Evolutionary conservation across 2,329 filamentous ascomycete species (phyloP), one percentile per base, ranked within the genome.

Genomic region (Colletotrichum echinochloae): DNA sequence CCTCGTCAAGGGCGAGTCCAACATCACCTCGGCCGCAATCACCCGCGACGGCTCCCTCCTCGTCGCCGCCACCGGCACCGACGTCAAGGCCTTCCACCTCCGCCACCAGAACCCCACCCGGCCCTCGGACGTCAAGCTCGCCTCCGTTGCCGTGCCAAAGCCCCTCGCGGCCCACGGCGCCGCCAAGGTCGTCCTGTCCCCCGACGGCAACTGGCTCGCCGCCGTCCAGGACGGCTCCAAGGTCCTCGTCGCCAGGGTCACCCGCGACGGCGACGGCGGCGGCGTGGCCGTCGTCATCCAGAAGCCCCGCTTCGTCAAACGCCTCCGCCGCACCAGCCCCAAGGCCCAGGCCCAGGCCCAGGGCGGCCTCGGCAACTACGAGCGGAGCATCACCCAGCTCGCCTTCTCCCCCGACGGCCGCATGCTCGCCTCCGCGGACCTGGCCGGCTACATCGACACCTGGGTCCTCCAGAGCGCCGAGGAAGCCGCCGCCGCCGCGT

Each of bases 401-500:
- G 86, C 91, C 2, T 98, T 98, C 79, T 95, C 94, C 12, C 85
- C 90, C 6, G 92, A 97, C 78, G 94, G 93, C 78, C 90, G 88
- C 74, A 88, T 97, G 72, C 83, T 98, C 56, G 94, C 92, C 11
- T 89, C 91, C 37, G 91, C 92, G 57, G 95, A 98, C 79, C 81
- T 98, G 62, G 91, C 92, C 52, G 96, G 96, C 52, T 94, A 91
- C 79, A 85, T 98, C 39, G 95, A 98, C 77, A 94, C 91, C 23
- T 99, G 95, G 93, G 83, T 94, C 1, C 81, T 97, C 65, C 86
- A 89, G 76, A 81, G 82, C 65, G 51, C 62, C 37, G 78, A 80
- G 33, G 79, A 81, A 46, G 78, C 76, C 35, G 78, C 79, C 11
- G 67, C 71, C 56, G 73, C 77, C 49, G 71, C 75, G 65, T 75